Evolutionary conservation across 2,329 filamentous ascomycete genomes (phyloP).

Genomic region (Arthrobotrys sinensis): DNA sequence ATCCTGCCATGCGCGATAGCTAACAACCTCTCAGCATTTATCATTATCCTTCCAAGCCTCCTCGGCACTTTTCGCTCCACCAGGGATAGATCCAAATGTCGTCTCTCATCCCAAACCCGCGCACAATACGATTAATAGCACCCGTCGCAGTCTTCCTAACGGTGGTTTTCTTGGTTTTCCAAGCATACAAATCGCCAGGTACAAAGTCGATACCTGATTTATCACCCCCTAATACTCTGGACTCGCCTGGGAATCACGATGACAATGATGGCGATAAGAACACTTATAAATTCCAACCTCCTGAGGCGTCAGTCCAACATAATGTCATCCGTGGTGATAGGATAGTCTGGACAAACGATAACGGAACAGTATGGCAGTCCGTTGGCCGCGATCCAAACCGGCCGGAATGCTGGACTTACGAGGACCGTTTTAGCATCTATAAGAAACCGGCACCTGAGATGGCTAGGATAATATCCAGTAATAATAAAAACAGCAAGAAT

Average conservation of each 20-base stretch:
- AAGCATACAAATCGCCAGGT: not conserved
- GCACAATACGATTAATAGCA: constrained; percentile 13
- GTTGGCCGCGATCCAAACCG: constrained; percentile 45
- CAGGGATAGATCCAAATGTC: constrained; percentile 12
- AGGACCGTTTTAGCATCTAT: constrained; percentile 46
- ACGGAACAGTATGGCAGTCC: constrained; percentile 44
- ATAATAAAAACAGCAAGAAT: constrained; percentile 25
- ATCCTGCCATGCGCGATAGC: not conserved
- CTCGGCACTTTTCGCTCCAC: constrained; percentile 2
- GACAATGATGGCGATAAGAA: not conserved
- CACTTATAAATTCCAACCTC: constrained; percentile 24
- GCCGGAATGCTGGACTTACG: constrained; percentile 51
- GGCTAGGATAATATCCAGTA: constrained; percentile 18
- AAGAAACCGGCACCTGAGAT: constrained; percentile 9
- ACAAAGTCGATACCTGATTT: too few relatives aligned
- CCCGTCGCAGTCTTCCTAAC: constrained; percentile 16
- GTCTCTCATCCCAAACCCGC: constrained; percentile 3
- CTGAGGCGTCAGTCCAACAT: constrained; percentile 36
- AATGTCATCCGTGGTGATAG: constrained; percentile 47
- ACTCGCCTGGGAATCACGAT: too few relatives aligned
- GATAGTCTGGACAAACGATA: constrained; percentile 39
- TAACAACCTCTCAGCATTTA: not conserved
- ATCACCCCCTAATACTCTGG: too few relatives aligned
- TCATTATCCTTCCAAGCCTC: not conserved
- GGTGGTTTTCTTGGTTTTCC: constrained; percentile 6